phyloP scores from a whole-genome alignment of 2,329 filamentous ascomycete species.

The Verticillium dahliae region DNA sequence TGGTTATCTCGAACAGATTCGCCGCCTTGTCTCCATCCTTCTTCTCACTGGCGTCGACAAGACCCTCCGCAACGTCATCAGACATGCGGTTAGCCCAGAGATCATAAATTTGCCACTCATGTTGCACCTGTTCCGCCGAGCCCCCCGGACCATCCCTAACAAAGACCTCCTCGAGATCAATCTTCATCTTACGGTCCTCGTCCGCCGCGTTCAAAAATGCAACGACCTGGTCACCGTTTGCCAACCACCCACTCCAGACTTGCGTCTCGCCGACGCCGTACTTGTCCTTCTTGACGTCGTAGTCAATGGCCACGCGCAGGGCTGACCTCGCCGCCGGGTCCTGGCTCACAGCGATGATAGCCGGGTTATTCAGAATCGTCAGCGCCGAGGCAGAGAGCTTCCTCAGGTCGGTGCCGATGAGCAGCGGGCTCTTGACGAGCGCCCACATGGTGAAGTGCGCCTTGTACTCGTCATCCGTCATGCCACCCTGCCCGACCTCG shows the following conservation, averaged over 20 bases:
- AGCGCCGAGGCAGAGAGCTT: constrained; percentile 4
- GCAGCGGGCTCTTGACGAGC: constrained; percentile 34
- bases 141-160: constrained; percentile 14
- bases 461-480: constrained; percentile 29
- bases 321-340: constrained; percentile 13
- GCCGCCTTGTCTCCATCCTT: background rate
- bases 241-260: constrained; percentile 19
- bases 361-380: constrained; percentile 11
- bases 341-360: constrained; percentile 22
- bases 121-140: constrained; percentile 11
- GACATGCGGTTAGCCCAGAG: constrained; percentile 15
- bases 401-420: constrained; percentile 30
- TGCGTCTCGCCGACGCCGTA: constrained; percentile 19
- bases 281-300: constrained; percentile 9
- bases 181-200: constrained; percentile 8
- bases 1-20: constrained; percentile 4
- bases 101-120: constrained; percentile 14
- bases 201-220: constrained; percentile 11
- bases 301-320: constrained; percentile 16
- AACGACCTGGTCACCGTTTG: constrained; percentile 13
- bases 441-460: constrained; percentile 39
- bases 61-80: constrained; percentile 6
- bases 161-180: constrained; percentile 14
- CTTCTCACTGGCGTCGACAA: constrained; percentile 5
- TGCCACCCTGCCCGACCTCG: constrained; percentile 27